Evolutionary conservation across 345 rosid genomes (phyloP).

Genomic region (Gossypium bickii): DNA sequence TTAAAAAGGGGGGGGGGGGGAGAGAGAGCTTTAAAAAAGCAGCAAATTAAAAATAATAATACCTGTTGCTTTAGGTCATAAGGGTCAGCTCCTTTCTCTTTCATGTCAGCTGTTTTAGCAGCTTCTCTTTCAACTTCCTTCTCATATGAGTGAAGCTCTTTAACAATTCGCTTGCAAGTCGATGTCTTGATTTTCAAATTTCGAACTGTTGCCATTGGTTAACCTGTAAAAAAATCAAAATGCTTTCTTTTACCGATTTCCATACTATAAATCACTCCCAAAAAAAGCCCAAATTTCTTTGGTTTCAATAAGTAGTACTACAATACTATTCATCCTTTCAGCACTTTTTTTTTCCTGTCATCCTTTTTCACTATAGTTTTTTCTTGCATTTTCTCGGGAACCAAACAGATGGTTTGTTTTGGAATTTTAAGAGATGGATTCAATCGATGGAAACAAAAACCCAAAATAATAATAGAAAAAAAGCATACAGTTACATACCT

Average conservation of each 20-base stretch:
- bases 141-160: constrained; percentile 87
- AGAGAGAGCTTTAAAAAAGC: not conserved
- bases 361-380: not conserved
- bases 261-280: not conserved
- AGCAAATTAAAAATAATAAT: constrained; percentile 6
- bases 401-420: constrained; percentile 6
- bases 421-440: not conserved
- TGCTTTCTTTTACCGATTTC: not conserved
- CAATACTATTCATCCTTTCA: not conserved
- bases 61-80: constrained; percentile 98
- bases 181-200: constrained; percentile 81
- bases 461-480: not conserved
- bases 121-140: constrained; percentile 94
- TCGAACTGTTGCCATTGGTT: constrained; percentile 55
- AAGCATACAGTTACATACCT: not conserved
- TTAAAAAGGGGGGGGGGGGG: not conserved
- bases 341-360: not conserved
- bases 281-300: too few species aligned
- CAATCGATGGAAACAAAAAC: not conserved
- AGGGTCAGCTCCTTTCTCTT: constrained; percentile 85
- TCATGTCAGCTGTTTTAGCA: constrained; percentile 83
- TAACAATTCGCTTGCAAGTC: constrained; percentile 72
- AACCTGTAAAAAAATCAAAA: constrained; percentile 15
- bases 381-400: constrained; percentile 6
- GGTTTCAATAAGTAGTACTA: not conserved